Evolutionary conservation across 2,329 filamentous ascomycete species (phyloP).

Genomic region (Truncatella angustata): DNA sequence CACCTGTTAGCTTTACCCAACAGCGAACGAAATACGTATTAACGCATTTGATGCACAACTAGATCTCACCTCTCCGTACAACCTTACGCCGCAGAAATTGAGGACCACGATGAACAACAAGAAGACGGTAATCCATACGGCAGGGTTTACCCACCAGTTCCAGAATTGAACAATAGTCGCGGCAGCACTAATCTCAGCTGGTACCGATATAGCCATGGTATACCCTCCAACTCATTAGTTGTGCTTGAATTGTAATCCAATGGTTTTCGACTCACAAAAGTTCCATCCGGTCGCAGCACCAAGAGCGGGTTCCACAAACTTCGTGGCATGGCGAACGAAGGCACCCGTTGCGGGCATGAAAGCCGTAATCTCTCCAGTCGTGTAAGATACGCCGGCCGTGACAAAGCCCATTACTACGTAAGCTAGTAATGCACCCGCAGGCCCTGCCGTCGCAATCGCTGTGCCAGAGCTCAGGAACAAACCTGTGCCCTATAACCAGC

Average conservation of each 20-base stretch:
- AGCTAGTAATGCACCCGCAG: constrained; percentile 31
- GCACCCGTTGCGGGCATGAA: constrained; percentile 35
- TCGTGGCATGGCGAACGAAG: constrained; percentile 32
- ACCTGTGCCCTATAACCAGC: constrained; percentile 41
- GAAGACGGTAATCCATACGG: constrained; percentile 15
- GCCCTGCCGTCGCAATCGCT: constrained; percentile 56
- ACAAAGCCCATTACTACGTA: constrained; percentile 35
- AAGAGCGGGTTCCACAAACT: constrained; percentile 35
- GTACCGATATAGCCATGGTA: no score
- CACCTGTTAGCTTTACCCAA: no score
- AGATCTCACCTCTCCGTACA: constrained; percentile 9
- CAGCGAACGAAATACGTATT: no score
- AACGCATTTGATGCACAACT: no score
- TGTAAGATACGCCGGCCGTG: constrained; percentile 30
- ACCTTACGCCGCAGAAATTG: background rate
- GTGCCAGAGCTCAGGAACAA: constrained; percentile 64
- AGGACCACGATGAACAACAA: constrained; percentile 4
- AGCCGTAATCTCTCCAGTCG: constrained; percentile 34
- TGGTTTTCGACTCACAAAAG: constrained; percentile 28
- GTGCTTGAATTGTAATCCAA: constrained; percentile 27
- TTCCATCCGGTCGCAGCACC: constrained; percentile 32
- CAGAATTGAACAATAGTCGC: constrained; percentile 17
- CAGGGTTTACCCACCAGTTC: constrained; percentile 12
- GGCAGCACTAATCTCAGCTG: constrained; percentile 15
- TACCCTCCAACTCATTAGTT: constrained; percentile 15